Conservation (phyloP, 2,329 filamentous ascomycete species). For the Neonectria ditissima region DNA sequence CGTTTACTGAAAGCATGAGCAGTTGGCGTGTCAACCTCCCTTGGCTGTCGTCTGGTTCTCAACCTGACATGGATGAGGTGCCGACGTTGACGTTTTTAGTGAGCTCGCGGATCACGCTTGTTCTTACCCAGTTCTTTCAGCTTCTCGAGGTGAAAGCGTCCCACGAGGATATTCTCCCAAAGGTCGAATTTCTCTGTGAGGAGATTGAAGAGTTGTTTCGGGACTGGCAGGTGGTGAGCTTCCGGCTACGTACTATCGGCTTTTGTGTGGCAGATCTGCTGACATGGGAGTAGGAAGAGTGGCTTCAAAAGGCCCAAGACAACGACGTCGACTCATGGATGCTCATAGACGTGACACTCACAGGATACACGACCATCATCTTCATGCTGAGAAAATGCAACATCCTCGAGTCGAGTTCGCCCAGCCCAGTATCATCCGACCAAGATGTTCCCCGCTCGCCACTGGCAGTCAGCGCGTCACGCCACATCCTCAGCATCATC, state of each 20-base stretch:
- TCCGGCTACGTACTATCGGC: background rate
- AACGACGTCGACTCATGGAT: constrained; percentile 17
- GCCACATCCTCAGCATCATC: constrained; percentile 12
- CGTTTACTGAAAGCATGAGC: background rate
- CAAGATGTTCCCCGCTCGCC: constrained; percentile 5
- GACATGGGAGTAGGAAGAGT: constrained; percentile 13
- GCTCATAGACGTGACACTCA: constrained; percentile 12
- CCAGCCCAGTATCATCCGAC: background rate
- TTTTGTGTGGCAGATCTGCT: background rate
- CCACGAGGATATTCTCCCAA: background rate
- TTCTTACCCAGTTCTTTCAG: constrained; percentile 13
- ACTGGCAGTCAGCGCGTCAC: constrained; percentile 9
- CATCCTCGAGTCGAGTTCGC: constrained; percentile 4
- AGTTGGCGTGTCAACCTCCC: constrained; percentile 24
- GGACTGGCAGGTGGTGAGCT: constrained; percentile 20
- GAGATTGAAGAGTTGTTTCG: constrained; percentile 9
- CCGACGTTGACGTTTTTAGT: constrained; percentile 17
- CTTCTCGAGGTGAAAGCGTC: background rate
- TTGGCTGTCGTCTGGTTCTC: constrained; percentile 19
- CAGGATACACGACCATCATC: constrained; percentile 13
- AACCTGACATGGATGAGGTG: constrained; percentile 18
- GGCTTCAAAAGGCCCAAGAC: constrained; percentile 19
- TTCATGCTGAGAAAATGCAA: constrained; percentile 24
- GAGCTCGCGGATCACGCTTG: constrained; percentile 16
- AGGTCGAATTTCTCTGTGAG: constrained; percentile 5